Evolutionary conservation across 192 early-diverging fungal genomes (phyloP), one percentile per base, ranked within the genome.

Genomic region (Backusella psychrophila): DNA sequence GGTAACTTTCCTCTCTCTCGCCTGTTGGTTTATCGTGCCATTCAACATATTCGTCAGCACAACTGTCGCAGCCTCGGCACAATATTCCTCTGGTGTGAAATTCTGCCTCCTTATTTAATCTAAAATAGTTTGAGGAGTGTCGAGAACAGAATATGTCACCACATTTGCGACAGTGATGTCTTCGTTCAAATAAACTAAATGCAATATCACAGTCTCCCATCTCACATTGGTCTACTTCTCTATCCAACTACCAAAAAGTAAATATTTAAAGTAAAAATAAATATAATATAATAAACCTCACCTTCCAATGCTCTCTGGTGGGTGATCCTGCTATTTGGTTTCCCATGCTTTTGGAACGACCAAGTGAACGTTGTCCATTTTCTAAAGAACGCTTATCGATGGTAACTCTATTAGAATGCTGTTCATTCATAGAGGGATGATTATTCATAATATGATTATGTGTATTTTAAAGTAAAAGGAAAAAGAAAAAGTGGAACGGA

Each of bases 131-230:
- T n/a, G 81, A 76, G 33, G 77, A 79, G 29, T 82, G 81, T 15
- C 21, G 4, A 21, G 74, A 53, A 52, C 81, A 82, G 44, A 79
- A 82, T 38, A 82, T 78, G 26, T 82, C 72, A 19, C 81, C 81
- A 63, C 81, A 82, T 67, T 75, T 78, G 35, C 81, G 69, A n/a
- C 81, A 82, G 41, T 82, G 81, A 33, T 82, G 81, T 68, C 81
- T 69, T 46, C 81, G 78, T 71, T 82, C 81, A 38, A 82, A 82
- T 67, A 82, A 41, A 9, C 71, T 71, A 46, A 82, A 82, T 4
- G 52, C 33, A 34, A 36, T 44, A 33, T 49, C 23, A 66, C 81
- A 82, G 38, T 33, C 66, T 12, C 59, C 29, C 36, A 75, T 72
- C 19, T 66, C 63, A 75, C 80, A 82, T 17, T 77, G 66, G 35